These are phyloP conservation scores for Butyriboletus loyo DNA, from an alignment of 768 basidiomycete genomes.

Conservation along the genomic window DNA sequence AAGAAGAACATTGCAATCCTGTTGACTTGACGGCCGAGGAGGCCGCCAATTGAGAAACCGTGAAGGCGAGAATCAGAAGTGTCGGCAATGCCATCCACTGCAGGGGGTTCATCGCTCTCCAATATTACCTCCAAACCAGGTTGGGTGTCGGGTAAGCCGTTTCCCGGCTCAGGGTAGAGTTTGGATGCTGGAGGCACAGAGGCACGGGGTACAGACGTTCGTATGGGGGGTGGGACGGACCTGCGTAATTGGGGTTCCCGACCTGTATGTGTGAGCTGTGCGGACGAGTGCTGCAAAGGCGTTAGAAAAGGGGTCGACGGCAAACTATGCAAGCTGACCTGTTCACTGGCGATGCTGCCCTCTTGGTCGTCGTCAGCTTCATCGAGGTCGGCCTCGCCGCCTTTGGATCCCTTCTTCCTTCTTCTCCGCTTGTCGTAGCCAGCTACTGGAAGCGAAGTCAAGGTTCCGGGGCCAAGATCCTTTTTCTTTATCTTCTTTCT, in stretches of 20 bases:
- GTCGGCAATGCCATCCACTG: conserved; percentile 26
- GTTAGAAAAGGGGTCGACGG: conserved; percentile 7
- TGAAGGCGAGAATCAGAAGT: conserved; percentile 18
- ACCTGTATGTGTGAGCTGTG: conserved; percentile 33
- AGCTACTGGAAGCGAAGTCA: conserved; percentile 67
- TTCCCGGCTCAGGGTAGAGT: conserved; percentile 9
- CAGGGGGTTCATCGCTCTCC: conserved; percentile 56
- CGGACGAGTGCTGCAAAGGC: conserved; percentile 22
- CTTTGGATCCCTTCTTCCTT: conserved; percentile 49
- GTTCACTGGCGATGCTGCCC: conserved; percentile 35
- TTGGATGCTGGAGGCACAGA: conserved; percentile 42
- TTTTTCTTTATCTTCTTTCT: conserved; percentile 50
- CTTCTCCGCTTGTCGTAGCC: conserved; percentile 59
- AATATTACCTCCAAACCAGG: conserved; percentile 60
- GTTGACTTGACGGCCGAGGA: conserved; percentile 45
- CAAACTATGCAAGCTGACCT: conserved; percentile 36
- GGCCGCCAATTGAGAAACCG: conserved; percentile 45
- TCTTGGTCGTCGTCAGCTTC: conserved; percentile 52
- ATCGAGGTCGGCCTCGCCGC: conserved; percentile 33
- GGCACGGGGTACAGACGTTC: conserved; percentile 35
- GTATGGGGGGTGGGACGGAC: conserved; percentile 38
- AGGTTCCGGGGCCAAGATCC: conserved; percentile 49
- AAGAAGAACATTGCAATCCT: conserved; percentile 29
- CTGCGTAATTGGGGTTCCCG: conserved; percentile 32
- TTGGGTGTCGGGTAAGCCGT: conserved; percentile 40